Conservation (phyloP, 257 asterid genomes). For the Plantago ovata region DNA sequence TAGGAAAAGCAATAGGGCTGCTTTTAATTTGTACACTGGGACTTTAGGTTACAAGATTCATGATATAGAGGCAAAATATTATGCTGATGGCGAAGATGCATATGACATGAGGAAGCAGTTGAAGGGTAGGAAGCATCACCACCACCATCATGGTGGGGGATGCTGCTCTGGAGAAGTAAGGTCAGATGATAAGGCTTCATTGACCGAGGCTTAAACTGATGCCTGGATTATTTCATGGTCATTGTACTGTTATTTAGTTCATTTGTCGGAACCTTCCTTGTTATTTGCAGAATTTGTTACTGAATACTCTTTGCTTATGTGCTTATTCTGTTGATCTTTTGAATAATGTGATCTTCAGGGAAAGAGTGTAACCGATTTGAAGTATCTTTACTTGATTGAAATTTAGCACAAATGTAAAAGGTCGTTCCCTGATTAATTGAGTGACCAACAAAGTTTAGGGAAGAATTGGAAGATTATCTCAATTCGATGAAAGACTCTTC, state of each 20-base stretch:
- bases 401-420: no score
- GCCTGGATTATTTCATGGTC: conserved; percentile 9
- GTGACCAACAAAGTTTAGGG: no score
- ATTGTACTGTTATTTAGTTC: conserved; percentile 17
- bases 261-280: conserved; percentile 6
- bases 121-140: conserved; percentile 77
- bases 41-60: conserved; percentile 87
- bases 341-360: no score
- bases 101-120: conserved; percentile 94
- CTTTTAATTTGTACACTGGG: conserved; percentile 81
- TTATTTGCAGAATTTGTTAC: neutral
- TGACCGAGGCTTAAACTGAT: conserved; percentile 41
- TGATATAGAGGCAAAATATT: conserved; percentile 91
- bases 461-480: no score
- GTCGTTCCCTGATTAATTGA: no score
- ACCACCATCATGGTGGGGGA: conserved; percentile 81
- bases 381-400: no score
- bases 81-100: conserved; percentile 99
- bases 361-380: no score
- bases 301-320: neutral
- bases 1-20: conserved; percentile 89
- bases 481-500: no score
- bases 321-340: no score
- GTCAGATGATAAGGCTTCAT: conserved; percentile 36
- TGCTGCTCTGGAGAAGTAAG: conserved; percentile 73